Percentiles rank a stretch among this genome's conserved stretches.
phyloP scores from a whole-genome alignment of 1,139 yeast genomes.

The Starmera stellimalicola region DNA sequence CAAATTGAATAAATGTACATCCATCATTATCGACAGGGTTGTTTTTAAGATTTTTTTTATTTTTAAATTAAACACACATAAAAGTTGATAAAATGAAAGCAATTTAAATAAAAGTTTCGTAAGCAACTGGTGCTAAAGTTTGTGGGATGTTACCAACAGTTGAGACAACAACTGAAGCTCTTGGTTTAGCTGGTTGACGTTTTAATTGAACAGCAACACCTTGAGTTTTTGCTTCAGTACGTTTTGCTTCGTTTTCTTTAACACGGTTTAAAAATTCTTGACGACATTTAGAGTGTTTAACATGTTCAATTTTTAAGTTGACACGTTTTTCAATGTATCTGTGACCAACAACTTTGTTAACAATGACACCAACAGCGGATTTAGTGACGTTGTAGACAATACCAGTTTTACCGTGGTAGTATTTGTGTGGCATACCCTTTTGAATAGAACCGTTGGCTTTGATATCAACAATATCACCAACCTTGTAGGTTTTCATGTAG shows the following conservation, averaged over 20 bases:
- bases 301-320: conserved; percentile 97
- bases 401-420: conserved; percentile 99
- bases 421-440: conserved; percentile 99
- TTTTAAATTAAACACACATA: conserved; percentile 1
- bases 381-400: conserved; percentile 97
- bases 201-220: conserved; percentile 88
- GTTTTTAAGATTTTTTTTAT: not conserved
- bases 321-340: conserved; percentile 98
- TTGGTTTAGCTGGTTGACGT: conserved; percentile 98
- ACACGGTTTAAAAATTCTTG: conserved; percentile 98
- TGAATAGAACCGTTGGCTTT: conserved; percentile 99
- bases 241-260: conserved; percentile 89
- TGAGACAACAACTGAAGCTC: conserved; percentile 79
- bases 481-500: conserved; percentile 96
- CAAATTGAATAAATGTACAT: not conserved
- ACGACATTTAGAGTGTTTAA: conserved; percentile 99
- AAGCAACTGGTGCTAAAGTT: conserved; percentile 98
- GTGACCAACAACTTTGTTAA: conserved; percentile 98
- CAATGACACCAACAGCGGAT: conserved; percentile 94
- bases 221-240: conserved; percentile 88
- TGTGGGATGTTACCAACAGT: conserved; percentile 80
- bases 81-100: conserved; percentile 6
- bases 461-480: conserved; percentile 99
- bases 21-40: conserved; percentile 1
- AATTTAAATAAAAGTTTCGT: conserved; percentile 95